Evolutionary conservation across 2,329 filamentous ascomycete genomes (phyloP).

Genomic region (Fusarium sp.): DNA sequence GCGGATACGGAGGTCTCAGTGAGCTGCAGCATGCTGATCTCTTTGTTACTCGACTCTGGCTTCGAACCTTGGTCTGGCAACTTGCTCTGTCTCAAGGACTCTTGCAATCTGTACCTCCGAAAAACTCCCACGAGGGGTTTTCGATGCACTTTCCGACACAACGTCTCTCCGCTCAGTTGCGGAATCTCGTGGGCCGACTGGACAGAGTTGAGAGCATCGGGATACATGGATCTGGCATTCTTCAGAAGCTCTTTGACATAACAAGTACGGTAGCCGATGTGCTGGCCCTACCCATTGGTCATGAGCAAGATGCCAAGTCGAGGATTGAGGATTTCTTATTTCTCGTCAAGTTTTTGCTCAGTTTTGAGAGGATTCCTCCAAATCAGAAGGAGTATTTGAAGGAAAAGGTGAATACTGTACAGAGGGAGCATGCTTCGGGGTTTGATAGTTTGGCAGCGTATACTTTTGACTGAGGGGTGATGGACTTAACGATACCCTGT

Average conservation of each 20-base stretch:
- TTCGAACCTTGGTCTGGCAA: conserved; percentile 57
- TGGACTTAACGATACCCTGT: neutral
- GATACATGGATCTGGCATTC: conserved; percentile 67
- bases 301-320: conserved; percentile 56
- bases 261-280: conserved; percentile 71
- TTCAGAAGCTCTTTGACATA: conserved; percentile 71
- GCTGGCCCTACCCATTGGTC: conserved; percentile 61
- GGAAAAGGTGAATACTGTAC: conserved; percentile 54
- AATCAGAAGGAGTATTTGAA: conserved; percentile 57
- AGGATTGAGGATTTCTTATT: conserved; percentile 67
- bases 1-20: conserved; percentile 45
- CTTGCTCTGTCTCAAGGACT: conserved; percentile 55
- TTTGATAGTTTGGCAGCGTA: conserved; percentile 21
- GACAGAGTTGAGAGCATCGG: conserved; percentile 59
- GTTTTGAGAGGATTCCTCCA: conserved; percentile 61
- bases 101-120: conserved; percentile 49
- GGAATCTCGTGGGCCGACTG: conserved; percentile 51
- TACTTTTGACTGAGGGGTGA: conserved; percentile 6
- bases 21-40: conserved; percentile 56
- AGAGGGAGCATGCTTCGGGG: conserved; percentile 29
- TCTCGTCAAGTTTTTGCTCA: conserved; percentile 64
- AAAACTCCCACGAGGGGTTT: conserved; percentile 51
- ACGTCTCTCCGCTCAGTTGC: conserved; percentile 53
- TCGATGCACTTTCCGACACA: conserved; percentile 55
- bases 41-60: conserved; percentile 56